Evolutionary conservation across 139 green algal genomes (phyloP).

Genomic region (Mesotaenium endlicherianum): DNA sequence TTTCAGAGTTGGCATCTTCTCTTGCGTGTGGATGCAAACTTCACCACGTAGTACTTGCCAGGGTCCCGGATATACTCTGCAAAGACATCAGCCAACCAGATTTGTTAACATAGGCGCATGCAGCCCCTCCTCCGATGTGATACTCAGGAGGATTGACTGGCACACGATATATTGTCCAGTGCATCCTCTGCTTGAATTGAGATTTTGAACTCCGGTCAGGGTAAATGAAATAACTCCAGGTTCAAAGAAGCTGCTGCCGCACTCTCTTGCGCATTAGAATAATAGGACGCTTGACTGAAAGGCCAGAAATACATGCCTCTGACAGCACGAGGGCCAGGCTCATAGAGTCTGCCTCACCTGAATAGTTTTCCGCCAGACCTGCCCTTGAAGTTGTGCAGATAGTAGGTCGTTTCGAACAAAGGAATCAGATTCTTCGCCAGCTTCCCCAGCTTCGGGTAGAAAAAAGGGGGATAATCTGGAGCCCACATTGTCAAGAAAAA

Average conservation of each 20-base stretch:
- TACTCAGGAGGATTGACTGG: background rate
- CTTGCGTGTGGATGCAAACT: slow-evolving; percentile 60
- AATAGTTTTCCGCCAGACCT: slow-evolving; percentile 41
- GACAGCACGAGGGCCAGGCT: background rate
- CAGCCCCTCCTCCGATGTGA: background rate
- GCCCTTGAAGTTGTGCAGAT: slow-evolving; percentile 90
- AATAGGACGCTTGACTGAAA: background rate
- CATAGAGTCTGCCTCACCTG: slow-evolving; percentile 4
- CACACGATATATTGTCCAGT: too few relatives aligned
- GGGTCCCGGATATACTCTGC: slow-evolving; percentile 73
- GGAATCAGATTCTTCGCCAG: slow-evolving; percentile 69
- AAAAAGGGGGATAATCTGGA: slow-evolving; percentile 71
- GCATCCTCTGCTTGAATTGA: too few relatives aligned
- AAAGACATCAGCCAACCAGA: background rate
- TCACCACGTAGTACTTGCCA: slow-evolving; percentile 75
- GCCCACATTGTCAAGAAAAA: background rate
- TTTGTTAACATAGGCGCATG: background rate
- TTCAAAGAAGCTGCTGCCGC: background rate
- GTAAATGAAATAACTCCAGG: background rate
- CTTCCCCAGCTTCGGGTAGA: slow-evolving; percentile 79
- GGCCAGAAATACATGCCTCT: background rate
- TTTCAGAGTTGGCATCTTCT: slow-evolving; percentile 69
- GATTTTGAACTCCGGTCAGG: background rate
- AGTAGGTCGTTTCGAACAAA: slow-evolving; percentile 65
- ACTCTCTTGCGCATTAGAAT: background rate